Percentiles rank a stretch among this genome's conserved stretches.
These are phyloP conservation scores for Ophiostoma novo-ulmi DNA, from an alignment of 2,329 filamentous ascomycete genomes.

Conservation along the genomic window DNA sequence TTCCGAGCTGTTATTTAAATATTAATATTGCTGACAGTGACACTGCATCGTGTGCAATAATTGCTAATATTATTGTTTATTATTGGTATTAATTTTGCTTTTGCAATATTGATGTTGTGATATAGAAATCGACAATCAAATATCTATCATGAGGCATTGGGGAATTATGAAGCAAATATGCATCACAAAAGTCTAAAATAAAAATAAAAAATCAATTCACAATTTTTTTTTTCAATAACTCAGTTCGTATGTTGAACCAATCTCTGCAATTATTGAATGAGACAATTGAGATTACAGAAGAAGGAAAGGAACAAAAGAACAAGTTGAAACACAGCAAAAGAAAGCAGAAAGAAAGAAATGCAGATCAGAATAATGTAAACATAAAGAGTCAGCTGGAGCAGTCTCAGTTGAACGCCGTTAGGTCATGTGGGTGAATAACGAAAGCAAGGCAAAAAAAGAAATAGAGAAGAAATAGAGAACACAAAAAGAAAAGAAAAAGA, in stretches of 20 bases:
- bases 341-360: background rate
- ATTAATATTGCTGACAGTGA: background rate
- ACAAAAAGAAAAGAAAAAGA: background rate
- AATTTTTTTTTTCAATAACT: too few species aligned
- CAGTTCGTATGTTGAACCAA: background rate
- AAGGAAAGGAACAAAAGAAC: background rate
- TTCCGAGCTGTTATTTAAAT: background rate
- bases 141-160: too few species aligned
- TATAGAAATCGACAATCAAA: too few species aligned
- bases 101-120: background rate
- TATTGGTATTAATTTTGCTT: too few species aligned
- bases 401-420: background rate
- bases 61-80: background rate
- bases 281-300: background rate
- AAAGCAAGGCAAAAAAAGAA: background rate
- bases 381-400: background rate
- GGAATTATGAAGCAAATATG: too few species aligned
- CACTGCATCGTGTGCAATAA: background rate
- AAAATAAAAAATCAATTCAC: background rate
- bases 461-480: background rate
- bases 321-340: background rate
- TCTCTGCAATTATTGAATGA: background rate
- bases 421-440: background rate
- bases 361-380: background rate
- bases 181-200: background rate